Conservation (phyloP, 2,329 filamentous ascomycete species). For the Aureobasidium musti region DNA sequence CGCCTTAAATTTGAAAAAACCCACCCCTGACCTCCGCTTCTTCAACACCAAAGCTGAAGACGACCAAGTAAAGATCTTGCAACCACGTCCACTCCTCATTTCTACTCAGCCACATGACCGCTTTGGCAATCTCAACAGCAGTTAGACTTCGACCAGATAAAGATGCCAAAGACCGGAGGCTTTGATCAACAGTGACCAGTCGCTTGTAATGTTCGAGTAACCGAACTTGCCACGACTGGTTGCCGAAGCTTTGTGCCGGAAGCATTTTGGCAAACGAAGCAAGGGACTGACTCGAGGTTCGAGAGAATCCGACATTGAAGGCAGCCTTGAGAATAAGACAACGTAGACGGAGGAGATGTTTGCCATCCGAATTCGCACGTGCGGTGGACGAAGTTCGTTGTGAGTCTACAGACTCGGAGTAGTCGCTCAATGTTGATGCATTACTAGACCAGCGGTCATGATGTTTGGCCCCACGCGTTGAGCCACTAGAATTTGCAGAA, state of each 20-base stretch:
- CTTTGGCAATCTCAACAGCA: constrained; percentile 76
- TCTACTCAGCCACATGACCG: constrained; percentile 72
- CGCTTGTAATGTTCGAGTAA: constrained; percentile 79
- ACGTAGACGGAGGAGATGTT: constrained; percentile 75
- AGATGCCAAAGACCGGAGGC: constrained; percentile 59
- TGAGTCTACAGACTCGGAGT: constrained; percentile 64
- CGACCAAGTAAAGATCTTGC: constrained; percentile 76
- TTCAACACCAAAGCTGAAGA: constrained; percentile 81
- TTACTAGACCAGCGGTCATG: constrained; percentile 78
- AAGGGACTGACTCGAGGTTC: constrained; percentile 59
- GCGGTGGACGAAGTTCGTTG: constrained; percentile 72
- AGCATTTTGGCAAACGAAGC: constrained; percentile 76
- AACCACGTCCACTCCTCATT: constrained; percentile 76
- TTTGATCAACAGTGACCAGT: constrained; percentile 71
- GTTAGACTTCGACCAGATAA: constrained; percentile 63
- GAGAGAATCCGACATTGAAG: constrained; percentile 77
- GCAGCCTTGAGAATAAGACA: constrained; percentile 80
- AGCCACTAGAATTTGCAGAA: constrained; percentile 41
- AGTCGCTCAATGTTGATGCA: constrained; percentile 72
- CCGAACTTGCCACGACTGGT: constrained; percentile 66
- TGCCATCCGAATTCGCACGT: constrained; percentile 70
- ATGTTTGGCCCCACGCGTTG: constrained; percentile 51
- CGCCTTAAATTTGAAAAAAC: background rate
- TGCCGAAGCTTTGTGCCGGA: constrained; percentile 76
- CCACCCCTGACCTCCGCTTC: constrained; percentile 60